phyloP scores from a whole-genome alignment of 768 basidiomycete species.

The Leccinum olivaceopallidum region DNA sequence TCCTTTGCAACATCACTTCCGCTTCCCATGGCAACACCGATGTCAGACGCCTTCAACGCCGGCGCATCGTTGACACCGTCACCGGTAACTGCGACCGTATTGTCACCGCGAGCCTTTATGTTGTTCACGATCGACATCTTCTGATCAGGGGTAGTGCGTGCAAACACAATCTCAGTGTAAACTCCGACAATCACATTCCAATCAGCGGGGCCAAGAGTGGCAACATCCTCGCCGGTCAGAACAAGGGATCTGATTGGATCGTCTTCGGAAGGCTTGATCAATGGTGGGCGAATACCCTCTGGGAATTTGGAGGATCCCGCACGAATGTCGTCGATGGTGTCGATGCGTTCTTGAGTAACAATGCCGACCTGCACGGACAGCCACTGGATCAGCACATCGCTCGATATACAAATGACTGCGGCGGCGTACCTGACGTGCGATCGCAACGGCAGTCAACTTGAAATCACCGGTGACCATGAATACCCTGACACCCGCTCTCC shows the following conservation, averaged over 20 bases:
- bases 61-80: constrained; percentile 60
- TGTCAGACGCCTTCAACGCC: constrained; percentile 51
- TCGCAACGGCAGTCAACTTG: constrained; percentile 51
- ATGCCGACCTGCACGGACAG: constrained; percentile 38
- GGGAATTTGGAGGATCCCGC: constrained; percentile 20
- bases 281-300: constrained; percentile 8
- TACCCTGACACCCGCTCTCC: constrained; percentile 51
- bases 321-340: constrained; percentile 34
- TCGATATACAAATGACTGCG: constrained; percentile 10
- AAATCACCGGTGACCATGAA: constrained; percentile 63
- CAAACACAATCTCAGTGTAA: constrained; percentile 50
- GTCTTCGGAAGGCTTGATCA: constrained; percentile 39
- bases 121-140: constrained; percentile 58
- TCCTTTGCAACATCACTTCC: constrained; percentile 55
- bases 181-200: constrained; percentile 41
- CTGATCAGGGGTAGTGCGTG: constrained; percentile 56
- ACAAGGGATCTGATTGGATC: constrained; percentile 41
- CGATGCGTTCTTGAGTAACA: constrained; percentile 39
- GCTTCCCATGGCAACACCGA: constrained; percentile 56
- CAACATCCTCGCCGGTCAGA: constrained; percentile 46
- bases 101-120: constrained; percentile 47
- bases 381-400: constrained; percentile 4
- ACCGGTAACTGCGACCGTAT: constrained; percentile 54
- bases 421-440: constrained; percentile 42
- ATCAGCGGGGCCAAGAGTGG: constrained; percentile 36